Conservation (phyloP, 2,329 filamentous ascomycete genomes). For the Ceratocystis lukuohia region DNA sequence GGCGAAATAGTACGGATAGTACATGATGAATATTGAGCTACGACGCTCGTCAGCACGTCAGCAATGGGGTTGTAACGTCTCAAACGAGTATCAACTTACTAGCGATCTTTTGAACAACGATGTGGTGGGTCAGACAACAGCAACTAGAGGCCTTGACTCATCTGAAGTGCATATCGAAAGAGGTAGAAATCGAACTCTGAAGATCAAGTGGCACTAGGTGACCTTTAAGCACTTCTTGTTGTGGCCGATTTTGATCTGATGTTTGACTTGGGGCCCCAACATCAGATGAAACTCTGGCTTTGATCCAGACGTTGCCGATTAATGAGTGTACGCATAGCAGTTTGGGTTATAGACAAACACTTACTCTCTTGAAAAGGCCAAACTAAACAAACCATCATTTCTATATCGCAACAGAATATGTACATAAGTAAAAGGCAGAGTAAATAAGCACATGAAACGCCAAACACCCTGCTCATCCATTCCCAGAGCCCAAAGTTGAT, state of each 20-base stretch:
- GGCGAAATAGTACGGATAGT: slow-evolving; percentile 1
- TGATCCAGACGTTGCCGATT: neutral
- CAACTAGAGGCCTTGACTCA: neutral
- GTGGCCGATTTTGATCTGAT: neutral
- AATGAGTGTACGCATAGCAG: neutral
- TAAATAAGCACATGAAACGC: neutral
- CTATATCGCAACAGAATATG: neutral
- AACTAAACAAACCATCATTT: neutral
- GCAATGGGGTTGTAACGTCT: neutral
- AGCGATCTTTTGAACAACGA: too few species aligned
- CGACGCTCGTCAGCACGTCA: neutral
- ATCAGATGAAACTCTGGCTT: neutral
- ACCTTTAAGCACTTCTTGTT: neutral
- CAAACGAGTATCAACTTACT: neutral
- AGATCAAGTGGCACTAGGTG: neutral
- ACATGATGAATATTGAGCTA: neutral
- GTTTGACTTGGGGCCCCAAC: neutral
- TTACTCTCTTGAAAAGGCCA: neutral
- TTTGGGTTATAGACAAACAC: neutral
- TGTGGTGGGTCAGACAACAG: neutral
- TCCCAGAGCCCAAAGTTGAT: neutral
- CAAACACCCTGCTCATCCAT: neutral
- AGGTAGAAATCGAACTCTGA: neutral
- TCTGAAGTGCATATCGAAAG: neutral
- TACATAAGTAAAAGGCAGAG: neutral